Evolutionary conservation across 2,329 filamentous ascomycete genomes (phyloP), one percentile per base, ranked within the genome.

Genomic region (Aspergillus pseudotamarii): DNA sequence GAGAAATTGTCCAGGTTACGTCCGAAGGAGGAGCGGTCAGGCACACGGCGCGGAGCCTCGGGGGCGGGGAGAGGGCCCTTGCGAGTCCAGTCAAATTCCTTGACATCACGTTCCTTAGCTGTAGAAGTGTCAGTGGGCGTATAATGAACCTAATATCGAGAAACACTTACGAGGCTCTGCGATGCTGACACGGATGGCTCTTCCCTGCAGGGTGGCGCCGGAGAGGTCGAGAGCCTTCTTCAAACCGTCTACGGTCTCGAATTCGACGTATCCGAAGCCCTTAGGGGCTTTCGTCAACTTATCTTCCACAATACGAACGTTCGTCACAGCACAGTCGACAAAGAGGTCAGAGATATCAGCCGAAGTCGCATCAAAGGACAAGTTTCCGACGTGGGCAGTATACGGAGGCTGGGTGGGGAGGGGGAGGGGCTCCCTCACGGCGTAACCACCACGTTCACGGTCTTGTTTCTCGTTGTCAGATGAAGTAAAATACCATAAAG

Each of bases 181-280:
- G 76, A 99, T 90, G 83, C 94, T 97, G 77, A 98, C 90, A 77
- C 93, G 89, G 78, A 99, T 93, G 75, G 89, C 91, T 71, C 95
- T 90, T 71, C 93, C 93, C 78, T 96, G 91, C 79, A 98, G 94
- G 63, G 88, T 89, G 65, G 88, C 85, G 72, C 93, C 92, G 73
- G 94, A 94, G 67, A 95, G 86, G 63, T 89, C 88, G 68, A 99
- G 86, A 61, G 95, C 95, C 81, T 93, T 91, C 84, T 96, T 96
- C 74, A 99, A 84, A 64, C 94, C 94, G 57, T 98, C 94, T 51
- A 95, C 82, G 58, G 88, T 90, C 69, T 85, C 88, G 74, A 99
- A 99, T 79, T 99, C 95, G 69, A 96, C 94, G 78, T 99, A 99
- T 66, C 94, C 95, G 74, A 99, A 99, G 56, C 95, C 95, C 84